Evolutionary conservation across 2,329 filamentous ascomycete species (phyloP).

Genomic region (Ciborinia camelliae): DNA sequence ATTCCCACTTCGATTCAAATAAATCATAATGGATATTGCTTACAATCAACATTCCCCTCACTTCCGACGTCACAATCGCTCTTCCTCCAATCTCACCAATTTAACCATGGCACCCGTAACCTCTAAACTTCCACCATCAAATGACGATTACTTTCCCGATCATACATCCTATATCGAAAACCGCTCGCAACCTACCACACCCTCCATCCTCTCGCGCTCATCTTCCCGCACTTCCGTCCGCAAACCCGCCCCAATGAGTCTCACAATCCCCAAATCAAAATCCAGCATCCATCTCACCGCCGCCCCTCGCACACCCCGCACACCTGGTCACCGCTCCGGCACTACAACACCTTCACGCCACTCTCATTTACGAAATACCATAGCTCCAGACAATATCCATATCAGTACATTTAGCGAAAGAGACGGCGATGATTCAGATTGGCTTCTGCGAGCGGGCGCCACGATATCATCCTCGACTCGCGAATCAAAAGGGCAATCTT

Average conservation of each 20-base stretch:
- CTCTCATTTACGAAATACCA: conserved; percentile 24
- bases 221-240: conserved; percentile 49
- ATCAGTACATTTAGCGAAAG: conserved; percentile 32
- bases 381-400: conserved; percentile 29
- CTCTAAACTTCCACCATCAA: conserved; percentile 55
- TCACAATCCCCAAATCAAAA: conserved; percentile 55
- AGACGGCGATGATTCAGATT: conserved; percentile 55
- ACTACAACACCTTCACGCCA: conserved; percentile 27
- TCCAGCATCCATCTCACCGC: conserved; percentile 54
- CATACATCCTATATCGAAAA: conserved; percentile 57
- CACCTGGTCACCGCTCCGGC: conserved; percentile 29
- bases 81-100: conserved; percentile 56
- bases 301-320: conserved; percentile 14
- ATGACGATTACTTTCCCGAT: conserved; percentile 46
- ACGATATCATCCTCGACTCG: conserved; percentile 59
- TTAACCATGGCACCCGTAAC: conserved; percentile 63
- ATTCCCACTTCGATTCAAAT: neutral
- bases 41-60: conserved; percentile 59
- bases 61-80: conserved; percentile 56
- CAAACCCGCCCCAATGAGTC: conserved; percentile 29
- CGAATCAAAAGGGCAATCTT: conserved; percentile 66
- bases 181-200: conserved; percentile 62
- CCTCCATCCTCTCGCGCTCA: conserved; percentile 58
- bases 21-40: conserved; percentile 52
- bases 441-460: conserved; percentile 62